These are phyloP conservation scores for Fusarium sp. DNA, from an alignment of 2,329 filamentous ascomycete species.

Conservation along the genomic window DNA sequence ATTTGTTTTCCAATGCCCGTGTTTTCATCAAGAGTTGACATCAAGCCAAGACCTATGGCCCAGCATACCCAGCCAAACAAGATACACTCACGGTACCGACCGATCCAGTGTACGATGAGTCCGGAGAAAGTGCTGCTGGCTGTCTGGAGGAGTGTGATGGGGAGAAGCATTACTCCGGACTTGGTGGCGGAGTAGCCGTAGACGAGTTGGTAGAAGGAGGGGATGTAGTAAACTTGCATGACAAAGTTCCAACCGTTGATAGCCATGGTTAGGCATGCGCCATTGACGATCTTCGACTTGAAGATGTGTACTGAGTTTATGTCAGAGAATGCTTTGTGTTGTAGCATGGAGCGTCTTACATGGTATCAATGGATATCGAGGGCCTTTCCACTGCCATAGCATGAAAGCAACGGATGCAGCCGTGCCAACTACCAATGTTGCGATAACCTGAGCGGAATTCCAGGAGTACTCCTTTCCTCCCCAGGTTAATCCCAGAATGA, in stretches of 20 bases:
- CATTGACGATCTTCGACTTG: slow-evolving; percentile 61
- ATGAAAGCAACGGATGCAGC: slow-evolving; percentile 58
- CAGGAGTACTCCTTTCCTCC: slow-evolving; percentile 67
- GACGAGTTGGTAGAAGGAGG: slow-evolving; percentile 57
- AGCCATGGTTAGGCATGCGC: slow-evolving; percentile 64
- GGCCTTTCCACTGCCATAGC: slow-evolving; percentile 62
- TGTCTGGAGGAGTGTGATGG: slow-evolving; percentile 55
- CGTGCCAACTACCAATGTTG: slow-evolving; percentile 61
- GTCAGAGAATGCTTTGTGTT: fast-evolving
- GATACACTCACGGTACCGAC: slow-evolving; percentile 63
- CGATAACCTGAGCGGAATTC: slow-evolving; percentile 63
- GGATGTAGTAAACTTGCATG: slow-evolving; percentile 62
- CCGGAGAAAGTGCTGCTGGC: slow-evolving; percentile 60
- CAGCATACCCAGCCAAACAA: slow-evolving; percentile 62
- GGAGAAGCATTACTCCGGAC: slow-evolving; percentile 54
- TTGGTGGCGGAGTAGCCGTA: slow-evolving; percentile 55
- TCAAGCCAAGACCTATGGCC: slow-evolving; percentile 61
- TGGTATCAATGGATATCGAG: slow-evolving; percentile 58
- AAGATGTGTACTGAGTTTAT: slow-evolving; percentile 59
- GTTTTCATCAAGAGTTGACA: slow-evolving; percentile 59
- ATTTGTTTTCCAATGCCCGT: slow-evolving; percentile 63
- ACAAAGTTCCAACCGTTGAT: slow-evolving; percentile 69
- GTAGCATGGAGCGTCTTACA: slow-evolving; percentile 38
- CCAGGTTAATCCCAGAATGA: slow-evolving; percentile 65
- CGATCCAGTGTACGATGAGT: slow-evolving; percentile 61